A percentile compares a stretch with the other conserved stretches of the same genome.
Conservation (phyloP, 169 alveolate genomes). For the Cryptosporidium tyzzeri region DNA sequence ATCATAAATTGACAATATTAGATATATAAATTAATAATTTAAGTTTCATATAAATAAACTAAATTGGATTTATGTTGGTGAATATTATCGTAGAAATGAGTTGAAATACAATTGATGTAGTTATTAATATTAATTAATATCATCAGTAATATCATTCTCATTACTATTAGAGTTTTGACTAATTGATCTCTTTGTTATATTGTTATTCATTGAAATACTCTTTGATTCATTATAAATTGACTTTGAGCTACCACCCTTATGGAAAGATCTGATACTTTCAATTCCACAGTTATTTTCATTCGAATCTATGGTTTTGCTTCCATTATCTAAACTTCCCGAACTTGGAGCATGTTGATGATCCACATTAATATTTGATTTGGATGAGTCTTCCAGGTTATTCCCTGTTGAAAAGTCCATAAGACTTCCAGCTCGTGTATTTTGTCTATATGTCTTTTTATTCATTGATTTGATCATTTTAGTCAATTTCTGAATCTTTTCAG, state of each 20-base stretch:
- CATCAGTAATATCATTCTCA: background rate
- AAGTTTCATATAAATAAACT: background rate
- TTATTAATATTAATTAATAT: background rate
- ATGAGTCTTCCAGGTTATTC: background rate
- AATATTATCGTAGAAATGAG: no score
- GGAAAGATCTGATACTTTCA: background rate
- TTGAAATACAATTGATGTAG: background rate
- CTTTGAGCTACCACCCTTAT: conserved; percentile 6
- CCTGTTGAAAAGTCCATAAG: conserved; percentile 13
- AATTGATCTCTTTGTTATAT: background rate
- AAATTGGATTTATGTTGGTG: background rate
- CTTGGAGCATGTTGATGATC: conserved; percentile 12
- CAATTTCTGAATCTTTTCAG: conserved; percentile 60
- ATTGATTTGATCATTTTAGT: conserved; percentile 24
- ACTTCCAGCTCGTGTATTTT: conserved; percentile 59
- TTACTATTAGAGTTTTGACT: background rate
- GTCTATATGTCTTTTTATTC: conserved; percentile 36
- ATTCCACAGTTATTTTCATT: conserved; percentile 1
- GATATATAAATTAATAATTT: no score
- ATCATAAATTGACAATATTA: no score
- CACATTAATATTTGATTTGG: conserved; percentile 4
- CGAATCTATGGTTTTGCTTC: background rate
- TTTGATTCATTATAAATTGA: conserved; percentile 8
- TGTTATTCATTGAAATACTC: background rate
- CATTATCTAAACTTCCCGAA: conserved; percentile 1